Evolutionary conservation across 495 filamentous ascomycete species (phyloP).

Genomic region (Friedmanniomyces endolithicus): DNA sequence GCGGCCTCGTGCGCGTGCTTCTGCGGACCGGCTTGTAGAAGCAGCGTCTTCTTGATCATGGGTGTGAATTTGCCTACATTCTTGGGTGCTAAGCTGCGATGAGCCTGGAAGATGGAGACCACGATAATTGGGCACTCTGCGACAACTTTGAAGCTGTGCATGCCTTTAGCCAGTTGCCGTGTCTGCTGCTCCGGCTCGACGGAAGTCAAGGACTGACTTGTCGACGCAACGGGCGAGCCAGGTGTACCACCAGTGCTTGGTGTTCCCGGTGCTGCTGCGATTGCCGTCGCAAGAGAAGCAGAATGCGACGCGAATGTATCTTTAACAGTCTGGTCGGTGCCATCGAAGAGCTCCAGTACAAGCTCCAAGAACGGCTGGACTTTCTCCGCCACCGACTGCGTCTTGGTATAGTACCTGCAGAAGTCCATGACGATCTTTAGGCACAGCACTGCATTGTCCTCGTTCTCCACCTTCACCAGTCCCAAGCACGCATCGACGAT

Average conservation of each 20-base stretch:
- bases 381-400: slow-evolving; percentile 46
- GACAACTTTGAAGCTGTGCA: slow-evolving; percentile 98
- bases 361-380: slow-evolving; percentile 84
- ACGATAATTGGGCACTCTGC: slow-evolving; percentile 98
- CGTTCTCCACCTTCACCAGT: slow-evolving; percentile 81
- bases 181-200: slow-evolving; percentile 72
- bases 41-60: slow-evolving; percentile 77
- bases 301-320: slow-evolving; percentile 79
- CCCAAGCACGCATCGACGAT: slow-evolving; percentile 81
- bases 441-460: slow-evolving; percentile 93
- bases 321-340: slow-evolving; percentile 80
- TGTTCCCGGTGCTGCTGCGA: slow-evolving; percentile 68
- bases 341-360: slow-evolving; percentile 90
- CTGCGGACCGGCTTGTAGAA: slow-evolving; percentile 85
- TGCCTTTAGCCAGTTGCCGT: slow-evolving; percentile 70
- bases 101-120: slow-evolving; percentile 92
- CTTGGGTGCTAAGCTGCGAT: slow-evolving; percentile 58
- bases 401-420: slow-evolving; percentile 80
- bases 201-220: slow-evolving; percentile 23
- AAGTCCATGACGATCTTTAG: slow-evolving; percentile 98
- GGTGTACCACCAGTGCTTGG: slow-evolving; percentile 77
- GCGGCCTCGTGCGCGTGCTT: slow-evolving; percentile 83
- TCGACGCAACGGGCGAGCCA: slow-evolving; percentile 72
- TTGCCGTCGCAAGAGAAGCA: slow-evolving; percentile 35
- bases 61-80: slow-evolving; percentile 93